These are phyloP conservation scores for Saitozyma podzolica DNA, from an alignment of 768 basidiomycete species.

Conservation along the genomic window DNA sequence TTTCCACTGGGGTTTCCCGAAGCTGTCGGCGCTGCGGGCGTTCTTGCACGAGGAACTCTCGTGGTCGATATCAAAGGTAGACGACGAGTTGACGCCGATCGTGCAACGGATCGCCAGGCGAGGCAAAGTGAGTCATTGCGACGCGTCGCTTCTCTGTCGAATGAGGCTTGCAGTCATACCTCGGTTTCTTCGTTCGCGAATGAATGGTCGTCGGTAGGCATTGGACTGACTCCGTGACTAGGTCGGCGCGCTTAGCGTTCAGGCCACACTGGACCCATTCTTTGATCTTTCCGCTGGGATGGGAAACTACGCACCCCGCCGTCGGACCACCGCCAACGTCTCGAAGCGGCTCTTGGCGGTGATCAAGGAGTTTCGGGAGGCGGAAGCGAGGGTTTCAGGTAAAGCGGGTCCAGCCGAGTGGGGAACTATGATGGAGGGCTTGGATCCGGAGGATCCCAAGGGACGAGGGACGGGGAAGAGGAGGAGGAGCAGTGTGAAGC, in stretches of 20 bases:
- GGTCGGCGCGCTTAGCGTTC: constrained; percentile 66
- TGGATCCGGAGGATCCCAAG: constrained; percentile 47
- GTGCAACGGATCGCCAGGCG: constrained; percentile 85
- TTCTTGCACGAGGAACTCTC: constrained; percentile 76
- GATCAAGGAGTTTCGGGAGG: constrained; percentile 50
- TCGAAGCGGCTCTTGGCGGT: constrained; percentile 75
- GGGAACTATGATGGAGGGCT: constrained; percentile 48
- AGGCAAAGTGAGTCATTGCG: constrained; percentile 56
- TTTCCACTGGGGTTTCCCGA: constrained; percentile 97
- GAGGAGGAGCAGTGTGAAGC: constrained; percentile 6
- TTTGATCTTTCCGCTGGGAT: constrained; percentile 67
- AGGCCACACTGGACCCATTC: constrained; percentile 73
- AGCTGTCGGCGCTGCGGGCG: constrained; percentile 85
- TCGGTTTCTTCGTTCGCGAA: too few relatives aligned
- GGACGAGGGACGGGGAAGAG: constrained; percentile 38
- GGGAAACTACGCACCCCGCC: constrained; percentile 72
- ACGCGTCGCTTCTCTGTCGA: too few relatives aligned
- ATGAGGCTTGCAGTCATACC: too few relatives aligned
- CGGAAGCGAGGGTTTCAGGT: constrained; percentile 36
- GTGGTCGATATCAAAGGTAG: constrained; percentile 79
- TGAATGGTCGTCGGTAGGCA: background rate
- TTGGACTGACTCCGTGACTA: background rate
- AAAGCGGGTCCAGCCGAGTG: constrained; percentile 31
- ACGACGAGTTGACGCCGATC: constrained; percentile 86
- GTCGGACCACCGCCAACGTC: constrained; percentile 71